These are phyloP conservation scores for Luffa acutangula DNA, from an alignment of 306 rosid genomes.

Conservation along the genomic window DNA sequence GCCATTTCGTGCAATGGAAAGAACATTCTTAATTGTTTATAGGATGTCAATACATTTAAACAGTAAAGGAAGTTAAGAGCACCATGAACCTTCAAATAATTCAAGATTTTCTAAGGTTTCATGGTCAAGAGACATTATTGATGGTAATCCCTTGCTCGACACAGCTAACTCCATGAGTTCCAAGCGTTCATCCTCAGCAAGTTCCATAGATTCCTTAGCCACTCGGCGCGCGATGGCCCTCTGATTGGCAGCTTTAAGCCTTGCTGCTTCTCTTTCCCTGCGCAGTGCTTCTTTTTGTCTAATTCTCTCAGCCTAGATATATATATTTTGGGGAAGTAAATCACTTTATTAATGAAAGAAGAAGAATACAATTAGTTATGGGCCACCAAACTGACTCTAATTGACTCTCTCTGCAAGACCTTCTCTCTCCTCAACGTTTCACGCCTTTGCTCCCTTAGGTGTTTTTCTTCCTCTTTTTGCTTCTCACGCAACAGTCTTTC, in stretches of 20 bases:
- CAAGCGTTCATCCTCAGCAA: conserved; percentile 62
- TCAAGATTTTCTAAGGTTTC: conserved; percentile 60
- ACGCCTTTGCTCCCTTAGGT: conserved; percentile 60
- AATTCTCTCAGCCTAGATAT: conserved; percentile 47
- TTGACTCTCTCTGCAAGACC: conserved; percentile 57
- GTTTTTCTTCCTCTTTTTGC: conserved; percentile 63
- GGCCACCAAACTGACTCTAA: conserved; percentile 38
- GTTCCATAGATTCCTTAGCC: conserved; percentile 62
- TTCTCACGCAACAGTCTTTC: conserved; percentile 70
- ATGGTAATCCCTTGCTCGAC: conserved; percentile 50
- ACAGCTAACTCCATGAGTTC: conserved; percentile 78
- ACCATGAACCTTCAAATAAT: conserved; percentile 35
- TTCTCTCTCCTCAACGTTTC: conserved; percentile 57
- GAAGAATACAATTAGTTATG: neutral
- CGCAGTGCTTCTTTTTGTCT: conserved; percentile 64
- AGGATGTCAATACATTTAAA: neutral
- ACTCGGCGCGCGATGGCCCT: conserved; percentile 59
- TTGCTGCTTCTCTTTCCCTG: conserved; percentile 57
- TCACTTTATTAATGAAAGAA: neutral
- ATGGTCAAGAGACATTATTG: conserved; percentile 45
- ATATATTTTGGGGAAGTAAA: conserved; percentile 1
- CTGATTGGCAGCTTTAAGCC: conserved; percentile 62
- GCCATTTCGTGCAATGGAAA: neutral
- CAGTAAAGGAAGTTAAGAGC: neutral
- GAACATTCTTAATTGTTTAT: neutral